Evolutionary conservation across 495 filamentous ascomycete species (phyloP), one percentile per base, ranked within the genome.

Genomic region (Aspergillus egyptiacus): DNA sequence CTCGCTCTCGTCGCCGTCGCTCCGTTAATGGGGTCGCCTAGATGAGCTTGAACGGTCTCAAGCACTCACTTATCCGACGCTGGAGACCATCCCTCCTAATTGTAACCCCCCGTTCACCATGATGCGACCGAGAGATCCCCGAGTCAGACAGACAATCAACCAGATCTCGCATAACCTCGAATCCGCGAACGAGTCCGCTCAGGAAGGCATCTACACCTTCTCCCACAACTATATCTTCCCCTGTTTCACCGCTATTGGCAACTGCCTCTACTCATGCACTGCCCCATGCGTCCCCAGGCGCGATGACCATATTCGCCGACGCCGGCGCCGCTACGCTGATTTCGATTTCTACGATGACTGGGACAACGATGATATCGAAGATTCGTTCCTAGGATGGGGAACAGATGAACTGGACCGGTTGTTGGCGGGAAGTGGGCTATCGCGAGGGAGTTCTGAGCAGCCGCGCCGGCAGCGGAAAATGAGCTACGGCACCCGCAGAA

Each of bases 301-400:
- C 40, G 86, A 91, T 48, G 87, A 88, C 56, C 85, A 85, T 32
- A 69, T 80, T 18, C 81, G 86, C 5, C 78, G 89, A 36, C 73
- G 79, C 42, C 73, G 79, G 68, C 71, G 84, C 53, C 84, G 83
- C 8, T 69, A 81, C 31, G 83, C 87, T 20, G 90, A 95, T 53
- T 98, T 98, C 56, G 94, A 96, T 57, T 98, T 98, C 71, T 98
- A 98, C 70, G 93, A 98, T 63, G 91, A 96, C 60, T 96, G 91
- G 89, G 88, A 96, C 40, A 88, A 90, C 46, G 83, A 86, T 19
- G 79, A 79, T 30, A 75, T 58, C 14, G 68, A 69, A 34, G 77
- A 85, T 40, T 79, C 80, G 6, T 59, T 91, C 31, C 61, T 91
- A 43, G 82, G 82, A 24, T 86, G 82, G 72, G 85, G 82, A 0